Percentiles rank a stretch among this genome's conserved stretches.
Evolutionary conservation across 108 stramenopile genomes (phyloP).

Genomic region (Halocafeteria seosinensis): DNA sequence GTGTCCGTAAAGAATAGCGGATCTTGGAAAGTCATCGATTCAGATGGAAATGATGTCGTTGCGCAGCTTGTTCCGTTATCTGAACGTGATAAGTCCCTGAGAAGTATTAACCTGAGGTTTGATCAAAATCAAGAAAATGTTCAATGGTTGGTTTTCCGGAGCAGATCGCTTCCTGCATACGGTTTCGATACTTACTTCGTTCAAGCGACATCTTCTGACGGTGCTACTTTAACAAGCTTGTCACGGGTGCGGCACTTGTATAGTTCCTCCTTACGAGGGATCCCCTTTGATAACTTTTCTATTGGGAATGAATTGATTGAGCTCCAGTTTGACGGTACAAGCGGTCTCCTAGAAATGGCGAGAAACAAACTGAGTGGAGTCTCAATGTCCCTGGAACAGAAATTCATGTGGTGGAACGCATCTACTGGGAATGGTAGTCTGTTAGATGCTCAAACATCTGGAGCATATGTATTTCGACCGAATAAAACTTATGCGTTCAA

Average conservation of each 20-base stretch:
- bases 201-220: neutral
- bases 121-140: too few species aligned
- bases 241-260: neutral
- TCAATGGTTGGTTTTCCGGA: too few species aligned
- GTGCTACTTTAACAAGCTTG: neutral
- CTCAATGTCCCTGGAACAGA: too few species aligned
- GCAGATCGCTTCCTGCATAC: neutral
- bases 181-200: neutral
- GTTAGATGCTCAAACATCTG: conserved; percentile 26
- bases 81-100: neutral
- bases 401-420: too few species aligned
- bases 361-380: too few species aligned
- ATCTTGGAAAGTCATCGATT: neutral
- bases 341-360: too few species aligned
- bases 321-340: neutral
- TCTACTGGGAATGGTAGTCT: too few species aligned
- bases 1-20: too few species aligned
- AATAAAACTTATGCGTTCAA: too few species aligned
- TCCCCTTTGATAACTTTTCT: neutral
- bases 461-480: conserved; percentile 89
- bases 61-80: neutral
- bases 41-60: neutral
- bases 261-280: neutral
- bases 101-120: neutral
- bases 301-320: neutral